These are phyloP conservation scores for Sonneratia alba DNA, from an alignment of 345 rosid genomes.

Conservation along the genomic window DNA sequence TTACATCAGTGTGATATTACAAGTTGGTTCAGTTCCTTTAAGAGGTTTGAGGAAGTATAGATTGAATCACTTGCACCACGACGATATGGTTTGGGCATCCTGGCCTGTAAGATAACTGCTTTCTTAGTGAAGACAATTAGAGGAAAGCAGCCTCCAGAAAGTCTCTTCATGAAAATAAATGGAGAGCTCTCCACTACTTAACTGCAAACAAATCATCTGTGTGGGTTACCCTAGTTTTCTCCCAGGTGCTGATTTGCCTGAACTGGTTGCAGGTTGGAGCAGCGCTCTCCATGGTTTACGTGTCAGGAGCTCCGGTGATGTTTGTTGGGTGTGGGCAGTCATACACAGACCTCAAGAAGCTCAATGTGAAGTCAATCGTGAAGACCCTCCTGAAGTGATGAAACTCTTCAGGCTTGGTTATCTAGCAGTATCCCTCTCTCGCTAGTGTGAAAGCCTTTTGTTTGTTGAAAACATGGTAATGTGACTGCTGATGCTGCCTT, in stretches of 20 bases:
- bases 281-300: conserved; percentile 92
- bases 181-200: not conserved
- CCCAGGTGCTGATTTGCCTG: not conserved
- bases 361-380: conserved; percentile 76
- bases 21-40: not conserved
- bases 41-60: not conserved
- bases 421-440: not conserved
- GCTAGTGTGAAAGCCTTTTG: not conserved
- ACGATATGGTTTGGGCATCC: not conserved
- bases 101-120: not conserved
- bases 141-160: not conserved
- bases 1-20: not conserved
- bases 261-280: conserved; percentile 72
- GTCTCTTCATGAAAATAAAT: not conserved
- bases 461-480: not conserved
- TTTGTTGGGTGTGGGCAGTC: conserved; percentile 99
- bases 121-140: not conserved
- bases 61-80: not conserved
- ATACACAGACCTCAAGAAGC: conserved; percentile 87
- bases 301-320: conserved; percentile 95
- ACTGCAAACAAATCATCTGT: not conserved
- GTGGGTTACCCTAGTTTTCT: not conserved
- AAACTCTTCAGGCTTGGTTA: not conserved
- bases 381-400: conserved; percentile 86
- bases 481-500: not conserved